These are phyloP conservation scores for Glutinoglossum americanum DNA, from an alignment of 495 filamentous ascomycete genomes.

Conservation along the genomic window DNA sequence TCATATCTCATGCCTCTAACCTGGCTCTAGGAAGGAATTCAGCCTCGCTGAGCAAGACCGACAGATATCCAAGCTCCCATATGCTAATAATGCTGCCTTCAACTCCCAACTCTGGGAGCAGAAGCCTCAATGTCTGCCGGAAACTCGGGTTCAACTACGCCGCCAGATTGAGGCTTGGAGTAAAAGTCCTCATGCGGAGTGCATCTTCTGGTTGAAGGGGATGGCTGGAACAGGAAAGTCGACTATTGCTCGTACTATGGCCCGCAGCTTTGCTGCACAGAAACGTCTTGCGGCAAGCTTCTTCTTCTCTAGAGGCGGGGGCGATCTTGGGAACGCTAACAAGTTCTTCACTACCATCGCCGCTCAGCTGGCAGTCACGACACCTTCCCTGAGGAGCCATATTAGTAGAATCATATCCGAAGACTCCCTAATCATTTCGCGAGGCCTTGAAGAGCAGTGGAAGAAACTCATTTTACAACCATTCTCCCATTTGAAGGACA, in stretches of 20 bases:
- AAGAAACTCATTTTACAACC: slow-evolving; percentile 6
- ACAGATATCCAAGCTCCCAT: not conserved
- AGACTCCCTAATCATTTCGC: not conserved
- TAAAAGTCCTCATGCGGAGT: not conserved
- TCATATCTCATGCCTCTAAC: too few species aligned
- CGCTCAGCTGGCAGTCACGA: not conserved
- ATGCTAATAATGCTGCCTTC: not conserved
- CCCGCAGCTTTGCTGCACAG: slow-evolving; percentile 2
- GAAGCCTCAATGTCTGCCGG: slow-evolving; percentile 11
- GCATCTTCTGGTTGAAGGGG: slow-evolving; percentile 24
- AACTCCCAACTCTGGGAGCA: not conserved
- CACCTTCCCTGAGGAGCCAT: not conserved
- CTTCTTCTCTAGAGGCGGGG: slow-evolving; percentile 4
- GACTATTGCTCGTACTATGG: slow-evolving; percentile 8
- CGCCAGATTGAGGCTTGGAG: slow-evolving; percentile 17
- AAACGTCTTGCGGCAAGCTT: slow-evolving; percentile 3
- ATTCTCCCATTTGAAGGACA: slow-evolving; percentile 3
- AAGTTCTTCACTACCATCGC: slow-evolving; percentile 8
- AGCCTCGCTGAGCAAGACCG: not conserved
- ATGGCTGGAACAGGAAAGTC: slow-evolving; percentile 25
- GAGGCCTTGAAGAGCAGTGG: slow-evolving; percentile 7
- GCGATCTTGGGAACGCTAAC: slow-evolving; percentile 6
- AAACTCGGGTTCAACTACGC: slow-evolving; percentile 18
- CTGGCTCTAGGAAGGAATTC: too few species aligned
- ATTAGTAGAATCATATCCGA: slow-evolving; percentile 4